Percentiles rank a stretch among this genome's conserved stretches.
phyloP scores from a whole-genome alignment of 495 filamentous ascomycete genomes.

The Hypomontagnella submonticulosa region DNA sequence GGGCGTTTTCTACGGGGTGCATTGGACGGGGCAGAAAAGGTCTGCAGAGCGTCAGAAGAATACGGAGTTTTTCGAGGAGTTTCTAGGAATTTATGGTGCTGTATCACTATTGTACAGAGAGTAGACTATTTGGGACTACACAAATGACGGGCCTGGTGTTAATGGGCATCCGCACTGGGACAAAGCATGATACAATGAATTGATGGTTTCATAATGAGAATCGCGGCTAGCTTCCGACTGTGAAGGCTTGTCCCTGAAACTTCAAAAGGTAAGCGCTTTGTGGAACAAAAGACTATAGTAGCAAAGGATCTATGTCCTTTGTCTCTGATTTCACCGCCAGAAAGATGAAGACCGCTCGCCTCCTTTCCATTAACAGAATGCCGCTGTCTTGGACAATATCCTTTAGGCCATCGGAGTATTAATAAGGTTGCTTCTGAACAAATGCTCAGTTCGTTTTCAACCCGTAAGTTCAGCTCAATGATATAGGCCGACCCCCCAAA shows the following conservation, averaged over 20 bases:
- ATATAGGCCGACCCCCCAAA: too few relatives aligned
- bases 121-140: background rate
- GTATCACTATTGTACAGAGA: conserved; percentile 28
- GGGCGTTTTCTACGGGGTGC: conserved; percentile 8
- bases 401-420: too few relatives aligned
- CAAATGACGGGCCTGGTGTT: conserved; percentile 9
- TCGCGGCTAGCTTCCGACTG: conserved; percentile 14
- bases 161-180: conserved; percentile 3
- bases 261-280: background rate
- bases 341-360: too few relatives aligned
- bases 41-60: conserved; percentile 10
- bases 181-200: conserved; percentile 26
- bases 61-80: conserved; percentile 17
- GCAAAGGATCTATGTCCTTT: conserved; percentile 6
- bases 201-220: conserved; percentile 18
- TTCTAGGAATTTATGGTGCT: conserved; percentile 3
- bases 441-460: too few relatives aligned
- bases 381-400: too few relatives aligned
- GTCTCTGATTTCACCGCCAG: conserved; percentile 10
- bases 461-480: too few relatives aligned
- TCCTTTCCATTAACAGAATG: too few relatives aligned
- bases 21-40: conserved; percentile 17
- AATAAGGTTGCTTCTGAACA: too few relatives aligned
- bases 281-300: background rate
- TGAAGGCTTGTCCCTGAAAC: conserved; percentile 1